Evolutionary conservation across 2,329 filamentous ascomycete genomes (phyloP), one percentile per base, ranked within the genome.

Genomic region (Cordyceps javanica): DNA sequence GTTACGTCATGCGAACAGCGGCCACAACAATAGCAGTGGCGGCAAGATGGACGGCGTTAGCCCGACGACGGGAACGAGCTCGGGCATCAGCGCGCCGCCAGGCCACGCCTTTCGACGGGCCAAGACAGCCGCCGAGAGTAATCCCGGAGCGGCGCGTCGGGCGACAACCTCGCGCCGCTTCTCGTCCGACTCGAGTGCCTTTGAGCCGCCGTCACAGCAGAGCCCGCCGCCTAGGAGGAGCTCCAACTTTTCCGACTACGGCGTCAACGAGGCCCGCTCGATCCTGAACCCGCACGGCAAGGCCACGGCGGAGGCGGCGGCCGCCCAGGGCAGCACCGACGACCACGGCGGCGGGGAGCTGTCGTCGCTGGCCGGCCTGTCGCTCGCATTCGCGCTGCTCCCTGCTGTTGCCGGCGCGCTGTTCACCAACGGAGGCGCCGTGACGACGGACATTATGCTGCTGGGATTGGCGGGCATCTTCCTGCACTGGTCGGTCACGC

Each of bases 401-500:
- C 93, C 93, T 3, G 91, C 92, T 1, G 69, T 96, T n/a, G 90
- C 85, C 1, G 93, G 92, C 0, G 73, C 95, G 50, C 76, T 97
- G 58, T 95, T 96, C 69, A 82, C 89, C 60, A 89, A 96, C 73
- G 93, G 93, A 13, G 88, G 87, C 64, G 83, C 87, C 1, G 80
- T 97, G 60, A 84, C 92, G 56, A 96, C 91, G 0, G 93, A 97
- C 71, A 73, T 96, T 28, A 87, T 94, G 65, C 77, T 97, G 34
- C 74, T 97, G 32, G 85, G 82, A 3, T 72, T 97, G 60, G 89
- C 90, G 2, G 90, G 88, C 5, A 81, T 97, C 45, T 95, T 97
- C 66, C 77, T 97, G 61, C 92, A 96, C 69, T 97, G 91, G 90
- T 92, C 90, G 50, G 88, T 97, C 44, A 87, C 90, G 57, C 78